Base-by-base conservation (phyloP, 768 basidiomycete genomes). In the Ephemerocybe angulata region DNA sequence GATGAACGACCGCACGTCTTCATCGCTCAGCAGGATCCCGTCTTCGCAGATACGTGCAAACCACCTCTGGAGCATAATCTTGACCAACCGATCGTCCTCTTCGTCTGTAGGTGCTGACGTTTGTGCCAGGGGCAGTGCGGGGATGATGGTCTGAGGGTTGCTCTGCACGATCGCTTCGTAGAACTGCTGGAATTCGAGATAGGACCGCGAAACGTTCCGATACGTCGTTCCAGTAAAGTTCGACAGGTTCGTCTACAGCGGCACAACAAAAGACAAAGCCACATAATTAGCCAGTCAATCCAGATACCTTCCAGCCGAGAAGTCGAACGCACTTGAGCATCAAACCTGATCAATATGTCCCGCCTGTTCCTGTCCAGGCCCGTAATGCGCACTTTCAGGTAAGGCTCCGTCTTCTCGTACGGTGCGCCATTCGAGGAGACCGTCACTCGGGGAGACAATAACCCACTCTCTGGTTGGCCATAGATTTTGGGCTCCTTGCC, bases 71-170 rank as follows among this genome's bases (percentile, higher is more conserved):
- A 98, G 77, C 82, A 95, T 93, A 57, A 95, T 88, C 67, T 89
- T 89, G 29, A 99, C 93, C 2, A 99, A 79, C 19, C 97, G 82
- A 68, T 98, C 97, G 69, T 99, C 97, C 71, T 98, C 97, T 72
- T 98, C 97, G 65, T 98, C 97, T 12, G 93, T 94, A 24, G 93
- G 88, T 2, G 97, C 97, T 12, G 95, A 98, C 0, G 95, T 98
- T 61, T 96, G 93, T 0, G 95, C 84, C n/a, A 98, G 80, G 1
- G 97, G 97, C 13, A 99, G 80, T 3, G 97, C 97, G 7, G 97
- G 93, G 15, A 98, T 79, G 62, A 99, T 97, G 25, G 95, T 96
- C 65, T 98, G 97, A 0, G 97, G 97, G 67, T 92, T 95, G 70
- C 83, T 93, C 63, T 87, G 82, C 28, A 93, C 82, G 62, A 96